Evolutionary conservation across 768 basidiomycete genomes (phyloP), one percentile per base, ranked within the genome.

Genomic region (Boletus bicolor): DNA sequence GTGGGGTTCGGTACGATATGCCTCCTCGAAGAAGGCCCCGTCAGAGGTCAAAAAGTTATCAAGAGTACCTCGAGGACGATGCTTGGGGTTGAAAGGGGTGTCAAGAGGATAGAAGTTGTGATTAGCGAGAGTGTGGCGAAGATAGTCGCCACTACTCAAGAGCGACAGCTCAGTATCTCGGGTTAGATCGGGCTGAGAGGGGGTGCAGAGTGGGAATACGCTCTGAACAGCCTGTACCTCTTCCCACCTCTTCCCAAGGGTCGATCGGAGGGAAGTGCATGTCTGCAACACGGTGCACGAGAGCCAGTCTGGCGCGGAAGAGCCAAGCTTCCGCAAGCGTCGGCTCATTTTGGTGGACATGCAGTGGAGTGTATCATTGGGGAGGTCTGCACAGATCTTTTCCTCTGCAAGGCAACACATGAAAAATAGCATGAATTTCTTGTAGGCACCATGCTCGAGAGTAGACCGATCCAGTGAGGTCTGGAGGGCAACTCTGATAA

Each of bases 401-500:
- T 57, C 49, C 7, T 53, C 41, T 0, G 64, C 52, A 32, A 73
- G 35, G 14, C 41, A 5, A 24, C 63, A 45, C 59, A 70, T 57
- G 55, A 73, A 64, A 50, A 67, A 74, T 0, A 70, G n/a, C 42
- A 73, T 69, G 58, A 75, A 75, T 5, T 34, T 46, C 41, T 75
- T 75, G 63, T 75, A 75, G 4, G 60, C 41, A 9, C 24, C 37
- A 5, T 28, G 44, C 7, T 60, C 63, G 7, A 51, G 17, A 34
- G 24, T 41, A 43, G 61, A 60, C 38, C 55, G 62, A 26, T 51
- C 57, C 30, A 74, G 62, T 0, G 74, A 70, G 0, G 72, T 77
- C 60, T 81, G 79, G 26, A 80, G 57, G 1, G 72, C 70, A 5
- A 83, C 77, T 8, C 81, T 76, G 35, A 80, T 63, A 14, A 79